Conservation (phyloP, 2,329 filamentous ascomycete genomes). For the Trichoderma sp. region DNA sequence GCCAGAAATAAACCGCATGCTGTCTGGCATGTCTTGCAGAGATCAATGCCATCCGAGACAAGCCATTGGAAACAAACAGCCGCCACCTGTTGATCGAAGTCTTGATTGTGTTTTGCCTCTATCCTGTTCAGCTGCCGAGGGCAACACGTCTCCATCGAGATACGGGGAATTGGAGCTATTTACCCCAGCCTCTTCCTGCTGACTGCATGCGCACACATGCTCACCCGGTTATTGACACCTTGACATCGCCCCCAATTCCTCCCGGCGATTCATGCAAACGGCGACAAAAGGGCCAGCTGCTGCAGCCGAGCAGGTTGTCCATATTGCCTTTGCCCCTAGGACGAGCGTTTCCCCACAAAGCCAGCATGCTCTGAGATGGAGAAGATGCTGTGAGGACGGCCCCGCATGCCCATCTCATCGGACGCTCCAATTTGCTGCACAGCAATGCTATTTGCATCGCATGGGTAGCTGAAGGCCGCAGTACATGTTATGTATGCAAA, state of each 20-base stretch:
- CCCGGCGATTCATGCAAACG: constrained; percentile 7
- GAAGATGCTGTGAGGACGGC: not conserved
- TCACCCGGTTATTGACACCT: not conserved
- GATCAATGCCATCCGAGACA: not conserved
- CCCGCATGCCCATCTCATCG: not conserved
- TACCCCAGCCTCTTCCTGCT: not conserved
- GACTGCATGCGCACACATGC: not conserved
- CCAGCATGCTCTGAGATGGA: not conserved
- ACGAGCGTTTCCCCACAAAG: not conserved
- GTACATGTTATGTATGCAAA: not conserved
- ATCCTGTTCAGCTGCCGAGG: not conserved
- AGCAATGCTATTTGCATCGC: not conserved
- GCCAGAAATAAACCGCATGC: not conserved
- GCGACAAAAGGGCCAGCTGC: not conserved
- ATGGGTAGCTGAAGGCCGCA: not conserved
- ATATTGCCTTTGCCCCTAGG: not conserved
- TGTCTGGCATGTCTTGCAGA: not conserved
- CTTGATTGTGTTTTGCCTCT: not conserved
- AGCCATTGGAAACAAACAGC: not conserved
- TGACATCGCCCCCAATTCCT: not conserved
- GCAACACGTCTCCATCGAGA: not conserved
- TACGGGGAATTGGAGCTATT: not conserved
- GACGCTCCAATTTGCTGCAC: not conserved
- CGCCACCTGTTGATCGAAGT: not conserved
- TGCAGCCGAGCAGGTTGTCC: not conserved